phyloP scores from a whole-genome alignment of 176 grass and related monocot genomes.

The Oryza glaberrima region DNA sequence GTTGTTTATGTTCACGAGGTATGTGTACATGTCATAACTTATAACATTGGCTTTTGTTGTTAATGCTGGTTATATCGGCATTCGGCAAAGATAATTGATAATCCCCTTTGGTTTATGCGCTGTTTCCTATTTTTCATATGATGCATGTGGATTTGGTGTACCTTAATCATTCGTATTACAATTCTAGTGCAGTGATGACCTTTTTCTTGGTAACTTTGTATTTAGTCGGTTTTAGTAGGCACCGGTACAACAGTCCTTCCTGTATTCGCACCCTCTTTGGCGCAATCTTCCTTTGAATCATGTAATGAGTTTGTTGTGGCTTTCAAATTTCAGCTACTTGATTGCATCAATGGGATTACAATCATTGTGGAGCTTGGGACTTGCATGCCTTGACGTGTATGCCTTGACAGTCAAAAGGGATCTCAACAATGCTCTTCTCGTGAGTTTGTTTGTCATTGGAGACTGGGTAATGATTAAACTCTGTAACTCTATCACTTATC shows the following conservation, averaged over 20 bases:
- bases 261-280: background rate
- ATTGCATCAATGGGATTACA: slow-evolving; percentile 94
- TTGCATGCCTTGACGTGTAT: slow-evolving; percentile 87
- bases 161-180: background rate
- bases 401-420: slow-evolving; percentile 63
- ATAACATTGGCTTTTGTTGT: background rate
- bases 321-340: slow-evolving; percentile 75
- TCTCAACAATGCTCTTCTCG: slow-evolving; percentile 70
- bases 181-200: background rate
- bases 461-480: slow-evolving; percentile 81
- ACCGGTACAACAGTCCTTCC: background rate
- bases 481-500: background rate
- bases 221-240: background rate
- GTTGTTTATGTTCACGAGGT: background rate
- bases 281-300: background rate
- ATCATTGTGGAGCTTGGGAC: slow-evolving; percentile 82
- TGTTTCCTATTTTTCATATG: background rate
- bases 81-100: background rate
- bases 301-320: slow-evolving; percentile 12
- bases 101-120: background rate
- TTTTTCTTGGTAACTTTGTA: background rate
- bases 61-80: background rate
- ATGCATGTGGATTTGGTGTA: background rate
- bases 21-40: background rate
- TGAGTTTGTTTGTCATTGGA: slow-evolving; percentile 92